Base-by-base conservation (phyloP, 768 basidiomycete species). In the Russula sp. region DNA sequence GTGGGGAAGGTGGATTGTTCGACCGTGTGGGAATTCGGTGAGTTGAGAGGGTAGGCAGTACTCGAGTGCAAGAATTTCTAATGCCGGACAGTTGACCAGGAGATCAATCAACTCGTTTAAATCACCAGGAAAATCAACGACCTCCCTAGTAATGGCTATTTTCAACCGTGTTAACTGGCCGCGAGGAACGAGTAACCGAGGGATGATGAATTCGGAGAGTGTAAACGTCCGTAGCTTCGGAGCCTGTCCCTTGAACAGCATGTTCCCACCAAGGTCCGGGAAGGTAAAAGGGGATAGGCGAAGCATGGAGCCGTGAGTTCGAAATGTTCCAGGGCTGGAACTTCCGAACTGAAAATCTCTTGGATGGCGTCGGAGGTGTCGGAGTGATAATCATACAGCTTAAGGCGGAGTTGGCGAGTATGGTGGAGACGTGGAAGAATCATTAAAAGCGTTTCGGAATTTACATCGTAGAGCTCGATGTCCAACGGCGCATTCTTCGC, bases 61-160 rank as follows among this genome's bases (percentile, higher is more conserved):
- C 3, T 38, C 24, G 14, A 63, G 63, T 6, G 30, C 38, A 26
- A 64, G 63, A 10, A 24, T 16, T 24, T 64, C 63, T 58, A 64
- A 40, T 9, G 2, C 28, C 7, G 63, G 58, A 40, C 34, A 42
- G 53, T 56, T 34, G 46, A 24, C 2, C 18, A 64, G 51, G 46
- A 64, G 28, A 14, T 48, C 38, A n/a, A 60, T 32, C 16, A 64
- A 22, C 16, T 60, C 46, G 1, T 64, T n/a, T 26, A 55, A 50
- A 28, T 18, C 5, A 3, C 10, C 44, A 38, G 4, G 5, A 14
- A 32, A 42, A 28, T 44, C 13, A 11, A 9, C 0, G n/a, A 36
- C 40, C 34, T 59, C 44, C 5, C 20, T 2, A 22, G 1, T 6
- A 16, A 53, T 26, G 46, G 14, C 8, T n/a, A 59, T 48, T 18